Percentiles rank a stretch among this genome's conserved stretches.
Evolutionary conservation across 2,329 filamentous ascomycete genomes (phyloP).

Genomic region (Nakataea oryzae): DNA sequence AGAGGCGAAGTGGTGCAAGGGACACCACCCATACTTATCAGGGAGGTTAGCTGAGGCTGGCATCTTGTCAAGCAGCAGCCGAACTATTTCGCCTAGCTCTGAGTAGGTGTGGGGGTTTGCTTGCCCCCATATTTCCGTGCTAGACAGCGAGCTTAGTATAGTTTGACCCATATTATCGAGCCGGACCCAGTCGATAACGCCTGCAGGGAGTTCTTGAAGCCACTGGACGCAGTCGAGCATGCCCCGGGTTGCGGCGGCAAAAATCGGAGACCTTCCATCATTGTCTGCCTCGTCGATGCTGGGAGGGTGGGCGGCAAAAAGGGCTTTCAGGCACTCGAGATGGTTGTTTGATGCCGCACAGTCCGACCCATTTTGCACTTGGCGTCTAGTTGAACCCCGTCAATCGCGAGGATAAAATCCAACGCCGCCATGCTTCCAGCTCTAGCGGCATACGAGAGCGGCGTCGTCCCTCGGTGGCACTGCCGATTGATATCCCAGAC

Average conservation of each 20-base stretch:
- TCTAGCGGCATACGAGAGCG: too few species aligned
- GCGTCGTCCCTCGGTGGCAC: too few species aligned
- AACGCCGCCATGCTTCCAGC: too few species aligned
- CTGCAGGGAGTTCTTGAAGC: neutral
- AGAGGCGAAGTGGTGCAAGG: neutral
- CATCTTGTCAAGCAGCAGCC: neutral
- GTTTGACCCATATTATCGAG: neutral
- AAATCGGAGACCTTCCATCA: neutral
- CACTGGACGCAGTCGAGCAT: neutral
- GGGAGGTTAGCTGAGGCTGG: neutral
- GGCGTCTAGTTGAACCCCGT: too few species aligned
- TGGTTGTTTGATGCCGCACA: too few species aligned
- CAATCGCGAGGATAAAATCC: too few species aligned
- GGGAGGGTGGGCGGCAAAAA: too few species aligned
- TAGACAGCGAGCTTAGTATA: neutral
- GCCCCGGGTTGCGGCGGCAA: neutral
- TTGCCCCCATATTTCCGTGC: neutral
- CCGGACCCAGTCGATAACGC: neutral
- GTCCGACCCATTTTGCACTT: too few species aligned
- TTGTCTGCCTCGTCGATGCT: neutral
- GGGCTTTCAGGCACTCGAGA: too few species aligned
- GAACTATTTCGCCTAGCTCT: neutral
- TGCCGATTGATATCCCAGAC: too few species aligned
- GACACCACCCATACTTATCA: neutral
- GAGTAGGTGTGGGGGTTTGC: neutral